Conservation (phyloP, 371 early-diverging fungal genomes). For the Mortierella polycephala region DNA sequence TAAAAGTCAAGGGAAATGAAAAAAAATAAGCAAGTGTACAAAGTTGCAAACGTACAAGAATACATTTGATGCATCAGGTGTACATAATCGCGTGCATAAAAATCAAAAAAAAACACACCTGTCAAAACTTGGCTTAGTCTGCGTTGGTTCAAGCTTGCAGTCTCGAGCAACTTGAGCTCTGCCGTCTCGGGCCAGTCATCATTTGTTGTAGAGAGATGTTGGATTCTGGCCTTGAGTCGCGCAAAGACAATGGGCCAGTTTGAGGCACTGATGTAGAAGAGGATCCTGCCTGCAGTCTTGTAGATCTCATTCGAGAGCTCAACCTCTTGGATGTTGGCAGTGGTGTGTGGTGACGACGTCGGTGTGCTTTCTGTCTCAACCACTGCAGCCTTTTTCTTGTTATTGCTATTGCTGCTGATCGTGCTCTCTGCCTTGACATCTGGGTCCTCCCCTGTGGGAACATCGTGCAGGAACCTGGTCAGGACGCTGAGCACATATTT, state of each 20-base stretch:
- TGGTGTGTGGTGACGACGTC: constrained; percentile 8
- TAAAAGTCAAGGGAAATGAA: background rate
- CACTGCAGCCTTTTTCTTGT: constrained; percentile 23
- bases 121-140: constrained; percentile 75
- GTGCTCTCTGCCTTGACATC: constrained; percentile 51
- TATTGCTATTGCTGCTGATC: constrained; percentile 32
- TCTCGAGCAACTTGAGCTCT: constrained; percentile 82
- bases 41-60: background rate
- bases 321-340: constrained; percentile 27
- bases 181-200: constrained; percentile 80
- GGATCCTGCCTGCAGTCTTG: constrained; percentile 77
- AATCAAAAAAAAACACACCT: constrained; percentile 55
- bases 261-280: constrained; percentile 82
- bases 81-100: background rate
- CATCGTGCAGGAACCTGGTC: constrained; percentile 71
- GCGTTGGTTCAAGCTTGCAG: constrained; percentile 76
- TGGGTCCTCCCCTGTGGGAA: constrained; percentile 49
- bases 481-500: constrained; percentile 72
- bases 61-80: background rate
- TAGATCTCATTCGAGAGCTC: constrained; percentile 71
- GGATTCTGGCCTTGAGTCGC: constrained; percentile 70
- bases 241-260: constrained; percentile 84
- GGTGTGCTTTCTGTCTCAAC: constrained; percentile 29
- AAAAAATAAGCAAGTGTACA: background rate
- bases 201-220: constrained; percentile 65